phyloP scores from a whole-genome alignment of 2,329 filamentous ascomycete genomes.

The Lasiodiplodia citricola region DNA sequence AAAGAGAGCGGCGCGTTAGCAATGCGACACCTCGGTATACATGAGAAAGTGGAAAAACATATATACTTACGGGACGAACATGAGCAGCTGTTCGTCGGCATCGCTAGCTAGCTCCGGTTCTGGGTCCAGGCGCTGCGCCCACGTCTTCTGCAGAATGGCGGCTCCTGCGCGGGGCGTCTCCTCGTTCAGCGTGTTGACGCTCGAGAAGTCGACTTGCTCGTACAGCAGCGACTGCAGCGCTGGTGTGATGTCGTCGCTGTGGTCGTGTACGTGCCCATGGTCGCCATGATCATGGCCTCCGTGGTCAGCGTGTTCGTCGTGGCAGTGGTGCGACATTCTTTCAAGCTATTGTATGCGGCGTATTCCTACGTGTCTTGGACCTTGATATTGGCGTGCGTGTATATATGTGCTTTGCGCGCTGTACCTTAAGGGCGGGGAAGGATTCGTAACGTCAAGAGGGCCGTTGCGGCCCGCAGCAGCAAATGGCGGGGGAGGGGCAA shows the following conservation, averaged over 20 bases:
- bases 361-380: neutral
- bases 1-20: neutral
- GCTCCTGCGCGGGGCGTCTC: conserved; percentile 69
- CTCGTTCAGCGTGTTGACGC: conserved; percentile 86
- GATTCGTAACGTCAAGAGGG: neutral
- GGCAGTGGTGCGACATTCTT: conserved; percentile 38
- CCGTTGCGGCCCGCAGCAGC: neutral
- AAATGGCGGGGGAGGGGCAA: conserved; percentile 23
- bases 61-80: conserved; percentile 75
- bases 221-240: conserved; percentile 91
- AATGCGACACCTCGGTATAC: neutral
- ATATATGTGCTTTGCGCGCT: neutral
- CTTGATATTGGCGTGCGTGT: neutral
- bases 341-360: neutral
- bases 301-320: conserved; percentile 56
- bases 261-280: conserved; percentile 73
- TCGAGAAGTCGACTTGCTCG: conserved; percentile 87
- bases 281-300: conserved; percentile 51
- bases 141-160: conserved; percentile 85
- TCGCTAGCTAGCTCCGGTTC: conserved; percentile 83
- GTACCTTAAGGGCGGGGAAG: neutral
- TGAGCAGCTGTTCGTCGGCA: conserved; percentile 90
- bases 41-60: neutral
- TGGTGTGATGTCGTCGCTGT: conserved; percentile 89
- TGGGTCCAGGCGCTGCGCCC: conserved; percentile 75